These are phyloP conservation scores for Curvularia eragrostidis DNA, from an alignment of 2,329 filamentous ascomycete genomes.

Conservation along the genomic window DNA sequence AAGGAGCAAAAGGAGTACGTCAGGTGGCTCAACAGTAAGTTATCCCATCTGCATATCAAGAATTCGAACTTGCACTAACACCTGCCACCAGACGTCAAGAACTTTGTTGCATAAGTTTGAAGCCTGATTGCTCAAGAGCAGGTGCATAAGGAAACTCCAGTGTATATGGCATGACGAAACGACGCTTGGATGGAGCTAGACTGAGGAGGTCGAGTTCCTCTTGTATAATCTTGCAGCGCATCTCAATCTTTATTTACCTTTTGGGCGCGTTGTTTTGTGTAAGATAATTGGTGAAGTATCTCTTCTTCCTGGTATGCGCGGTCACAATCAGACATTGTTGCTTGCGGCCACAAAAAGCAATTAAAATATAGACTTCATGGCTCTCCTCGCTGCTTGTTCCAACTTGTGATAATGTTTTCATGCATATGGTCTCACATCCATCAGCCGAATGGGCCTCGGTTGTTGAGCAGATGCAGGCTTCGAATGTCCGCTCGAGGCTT, in stretches of 20 bases:
- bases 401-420: neutral
- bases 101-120: constrained; percentile 70
- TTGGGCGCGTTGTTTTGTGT: constrained; percentile 32
- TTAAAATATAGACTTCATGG: neutral
- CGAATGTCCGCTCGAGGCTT: too few relatives aligned
- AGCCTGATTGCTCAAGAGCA: neutral
- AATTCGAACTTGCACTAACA: constrained; percentile 26
- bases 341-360: neutral
- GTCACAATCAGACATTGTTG: neutral
- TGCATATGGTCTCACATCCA: neutral
- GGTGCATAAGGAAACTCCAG: neutral
- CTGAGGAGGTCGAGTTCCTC: neutral
- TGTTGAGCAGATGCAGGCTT: neutral
- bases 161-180: constrained; percentile 4
- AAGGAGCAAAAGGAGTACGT: constrained; percentile 99
- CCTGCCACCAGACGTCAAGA: constrained; percentile 71
- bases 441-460: neutral
- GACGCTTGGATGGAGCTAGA: constrained; percentile 6
- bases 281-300: constrained; percentile 30
- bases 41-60: neutral
- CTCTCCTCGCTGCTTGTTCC: neutral
- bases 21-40: constrained; percentile 74
- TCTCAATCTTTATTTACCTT: constrained; percentile 15
- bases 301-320: neutral
- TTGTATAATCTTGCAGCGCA: constrained; percentile 32